Base-by-base conservation (phyloP, 805 yeast species). In the Metschnikowia cubensis region DNA sequence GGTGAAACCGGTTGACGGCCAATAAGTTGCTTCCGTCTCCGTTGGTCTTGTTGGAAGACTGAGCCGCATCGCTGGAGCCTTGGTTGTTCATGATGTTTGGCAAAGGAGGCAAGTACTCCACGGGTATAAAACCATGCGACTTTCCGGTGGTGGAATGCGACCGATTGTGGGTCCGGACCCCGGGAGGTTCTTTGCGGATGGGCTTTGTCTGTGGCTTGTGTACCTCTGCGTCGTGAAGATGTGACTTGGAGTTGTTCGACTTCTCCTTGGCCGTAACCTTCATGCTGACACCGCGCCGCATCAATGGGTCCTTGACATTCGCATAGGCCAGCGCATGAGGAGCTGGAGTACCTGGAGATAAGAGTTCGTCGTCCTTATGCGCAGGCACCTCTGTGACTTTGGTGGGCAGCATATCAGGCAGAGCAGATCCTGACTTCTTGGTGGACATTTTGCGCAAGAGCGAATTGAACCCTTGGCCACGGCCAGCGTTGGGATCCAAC, bases 281-380 rank as follows among this genome's bases (percentile, higher is more conserved):
- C 78, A 80, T 73, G 60, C 83, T 77, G 8, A 81, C 83, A 55
- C 83, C 83, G 58, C 85, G 77, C 59, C 83, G 83, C 42, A 80
- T 77, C 69, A 71, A 57, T 37, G 76, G 75, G 47, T 73, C 77
- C 11, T 31, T 42, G 8, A 21, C 29, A 14, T 22, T 22, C 15
- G 38, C 6, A 13, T 34, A n/a, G 18, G 35, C 21, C 33, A 21
- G 7, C 6, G 37, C 17, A 18, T 41, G 35, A 13, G 48, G 50
- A 2, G 51, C 15, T 11, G 15, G 13, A 3, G 29, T 11, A n/a
- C 41, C 45, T 6, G 42, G 25, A 21, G 42, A 31, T 18, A 18
- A 34, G n/a, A 44, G 18, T 11, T 31, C 40, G 15, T 29, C 35
- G 14, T 35, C 22, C 13, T 13, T 35, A n/a, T 18, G 38, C 5